Evolutionary conservation across 371 early-diverging fungal species (phyloP), one percentile per base, ranked within the genome.

Genomic region (Catenaria anguillulae): DNA sequence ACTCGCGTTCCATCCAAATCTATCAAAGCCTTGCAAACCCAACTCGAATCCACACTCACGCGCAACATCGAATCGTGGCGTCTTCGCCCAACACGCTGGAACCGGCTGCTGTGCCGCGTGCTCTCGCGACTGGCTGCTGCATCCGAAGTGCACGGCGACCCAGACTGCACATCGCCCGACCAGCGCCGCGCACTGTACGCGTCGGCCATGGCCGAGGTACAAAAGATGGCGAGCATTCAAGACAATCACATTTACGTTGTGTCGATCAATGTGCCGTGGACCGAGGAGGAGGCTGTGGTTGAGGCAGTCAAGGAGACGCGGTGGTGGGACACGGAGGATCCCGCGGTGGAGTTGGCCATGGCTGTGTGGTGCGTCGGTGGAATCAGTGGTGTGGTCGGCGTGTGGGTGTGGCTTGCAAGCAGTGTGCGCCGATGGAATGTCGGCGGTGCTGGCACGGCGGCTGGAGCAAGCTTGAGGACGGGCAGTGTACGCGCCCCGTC

Each of bases 71-170:
- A 50, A 31, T 13, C 52, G 29, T 26, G 29, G 52, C 52, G 52
- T 10, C 52, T 26, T 12, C 58, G 19, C 8, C 43, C 43, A 3
- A 58, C 58, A 15, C 26, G 58, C 29, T 58, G 58, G 58, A 58
- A 58, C 43, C 36, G 58, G 42, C 58, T 35, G 21, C 52, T 50
- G 26, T 50, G 52, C 31, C 52, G 52, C 31, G 52, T 50, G 26
- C 31, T 50, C 0, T 17, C 15, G 52, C 15, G 6, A 1, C 29
- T 29, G 15, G 52, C 29, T 23, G 52, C 52, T 13, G 23, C 52
- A 8, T 12, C 8, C 15, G 52, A 50, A 15, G 29, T 50, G 29
- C 21, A 31, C 31, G 50, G 50, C 50, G 29, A 50, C 29, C 29
- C 52, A 15, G 29, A 29, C 52, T 1, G 13, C 15, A 29, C 52